Evolutionary conservation across 192 early-diverging fungal species (phyloP), one percentile per base, ranked within the genome.

Genomic region (Borealophlyctis nickersoniae): DNA sequence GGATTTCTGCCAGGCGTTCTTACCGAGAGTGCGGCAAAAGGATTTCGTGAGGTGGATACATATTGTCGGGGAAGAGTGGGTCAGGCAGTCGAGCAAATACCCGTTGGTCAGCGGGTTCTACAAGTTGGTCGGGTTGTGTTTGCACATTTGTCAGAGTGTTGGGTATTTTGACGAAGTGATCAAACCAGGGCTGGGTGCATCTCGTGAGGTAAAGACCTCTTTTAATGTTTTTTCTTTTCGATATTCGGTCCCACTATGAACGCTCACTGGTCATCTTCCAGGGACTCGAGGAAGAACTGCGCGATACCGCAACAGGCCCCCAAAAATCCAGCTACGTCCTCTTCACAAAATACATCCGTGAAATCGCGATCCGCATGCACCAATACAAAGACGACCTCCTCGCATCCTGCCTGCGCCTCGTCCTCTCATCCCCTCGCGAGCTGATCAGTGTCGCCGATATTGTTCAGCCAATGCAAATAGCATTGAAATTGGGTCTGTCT

Each of bases 371-470:
- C 26, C 67, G 80, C 31, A 72, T 90, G 52, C 64, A 81, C 3
- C 84, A 83, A 56, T 90, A 81, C 67, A 89, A 89, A 66, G 90
- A 91, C 58, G 90, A 92, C 45, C 73, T 92, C 9, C 72, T 91
- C 7, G 85, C 80, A 1, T 77, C 85, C 1, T 88, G 87, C 52
- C 64, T 92, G 23, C 73, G 78, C 23, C 62, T 91, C 22, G 73
- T 91, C 3, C 81, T 92, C 0, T 69, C 78, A 1, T 73, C 68
- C 49, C 89, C 90, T 1, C 30, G 65, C 2, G 85, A 83, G 5
- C 76, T 92, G 11, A 68, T 84, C 26, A 70, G 76, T 26, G 62
- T 86, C 2, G 29, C 24, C 22, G 70, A 77, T 32, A 59, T 88
- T 9, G 71, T 84, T 4, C n/a, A 68, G 19, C 87, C 90, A 16